A percentile compares a stretch with the other conserved stretches of the same genome.
Evolutionary conservation across 2,329 filamentous ascomycete species (phyloP).

Genomic region (Alternaria tenuissima): DNA sequence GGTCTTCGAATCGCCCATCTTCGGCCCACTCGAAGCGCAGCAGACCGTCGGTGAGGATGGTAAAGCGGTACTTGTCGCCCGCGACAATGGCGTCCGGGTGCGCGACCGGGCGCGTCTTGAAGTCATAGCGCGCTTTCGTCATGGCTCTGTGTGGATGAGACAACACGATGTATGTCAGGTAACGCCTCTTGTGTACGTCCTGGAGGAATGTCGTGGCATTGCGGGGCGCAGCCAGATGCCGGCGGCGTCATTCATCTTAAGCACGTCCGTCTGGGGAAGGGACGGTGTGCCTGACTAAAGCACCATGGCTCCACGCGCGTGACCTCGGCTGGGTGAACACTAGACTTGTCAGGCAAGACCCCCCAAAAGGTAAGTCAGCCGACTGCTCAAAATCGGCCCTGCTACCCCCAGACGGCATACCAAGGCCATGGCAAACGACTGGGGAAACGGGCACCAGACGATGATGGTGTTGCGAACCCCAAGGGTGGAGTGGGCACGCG

Average conservation of each 20-base stretch:
- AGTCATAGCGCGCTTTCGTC: constrained; percentile 52
- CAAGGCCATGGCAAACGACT: constrained; percentile 16
- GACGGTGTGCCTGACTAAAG: not conserved
- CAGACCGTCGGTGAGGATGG: constrained; percentile 64
- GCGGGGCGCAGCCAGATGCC: constrained; percentile 25
- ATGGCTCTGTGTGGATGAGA: constrained; percentile 27
- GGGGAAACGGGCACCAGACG: constrained; percentile 16
- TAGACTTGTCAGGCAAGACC: not conserved
- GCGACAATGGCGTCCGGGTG: constrained; percentile 57
- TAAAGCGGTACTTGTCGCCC: constrained; percentile 66
- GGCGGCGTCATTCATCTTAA: constrained; percentile 32
- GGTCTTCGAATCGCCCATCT: constrained; percentile 68
- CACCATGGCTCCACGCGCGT: constrained; percentile 30
- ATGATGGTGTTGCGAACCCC: constrained; percentile 20
- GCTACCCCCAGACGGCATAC: constrained; percentile 17
- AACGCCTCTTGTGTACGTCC: constrained; percentile 16
- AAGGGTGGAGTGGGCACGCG: constrained; percentile 26
- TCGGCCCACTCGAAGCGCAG: constrained; percentile 69
- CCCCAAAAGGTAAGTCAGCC: constrained; percentile 24
- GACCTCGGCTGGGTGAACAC: constrained; percentile 27
- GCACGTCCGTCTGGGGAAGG: constrained; percentile 18
- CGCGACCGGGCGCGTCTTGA: constrained; percentile 56
- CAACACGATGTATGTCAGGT: constrained; percentile 18
- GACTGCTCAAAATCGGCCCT: constrained; percentile 25
- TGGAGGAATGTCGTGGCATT: constrained; percentile 23